These are phyloP conservation scores for Dothideomycetes sp. DNA, from an alignment of 2,329 filamentous ascomycete species.

Conservation along the genomic window DNA sequence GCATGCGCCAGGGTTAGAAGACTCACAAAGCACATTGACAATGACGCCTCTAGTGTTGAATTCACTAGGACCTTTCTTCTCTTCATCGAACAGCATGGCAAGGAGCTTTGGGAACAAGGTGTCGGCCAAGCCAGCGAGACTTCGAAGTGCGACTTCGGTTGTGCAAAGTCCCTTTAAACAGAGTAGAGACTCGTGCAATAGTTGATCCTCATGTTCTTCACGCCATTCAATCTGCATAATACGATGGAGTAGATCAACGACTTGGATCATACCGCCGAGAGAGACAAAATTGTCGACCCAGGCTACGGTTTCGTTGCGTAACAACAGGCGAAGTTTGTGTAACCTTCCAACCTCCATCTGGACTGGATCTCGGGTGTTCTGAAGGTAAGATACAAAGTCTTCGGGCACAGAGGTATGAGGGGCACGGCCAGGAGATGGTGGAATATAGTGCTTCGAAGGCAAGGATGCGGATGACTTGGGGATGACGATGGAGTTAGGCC, in stretches of 20 bases:
- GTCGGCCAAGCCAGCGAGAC: slow-evolving; percentile 68
- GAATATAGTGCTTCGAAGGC: slow-evolving; percentile 16
- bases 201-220: slow-evolving; percentile 89
- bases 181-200: slow-evolving; percentile 84
- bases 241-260: slow-evolving; percentile 76
- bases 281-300: slow-evolving; percentile 92
- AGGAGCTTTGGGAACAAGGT: slow-evolving; percentile 80
- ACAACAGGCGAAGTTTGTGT: slow-evolving; percentile 79
- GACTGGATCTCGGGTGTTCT: slow-evolving; percentile 71
- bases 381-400: slow-evolving; percentile 80
- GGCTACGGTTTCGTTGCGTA: slow-evolving; percentile 88
- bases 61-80: slow-evolving; percentile 94
- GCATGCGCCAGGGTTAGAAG: background rate
- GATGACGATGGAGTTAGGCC: slow-evolving; percentile 51
- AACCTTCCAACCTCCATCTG: slow-evolving; percentile 87
- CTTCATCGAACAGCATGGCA: slow-evolving; percentile 89
- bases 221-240: slow-evolving; percentile 96
- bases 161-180: slow-evolving; percentile 93
- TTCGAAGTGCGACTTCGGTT: slow-evolving; percentile 73
- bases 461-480: slow-evolving; percentile 31
- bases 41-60: slow-evolving; percentile 90
- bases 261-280: slow-evolving; percentile 84
- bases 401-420: slow-evolving; percentile 66
- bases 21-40: slow-evolving; percentile 64
- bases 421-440: slow-evolving; percentile 28